Percentiles rank a stretch among this genome's conserved stretches.
Evolutionary conservation across 2,329 filamentous ascomycete genomes (phyloP).

Genomic region (Dothistroma septosporum): DNA sequence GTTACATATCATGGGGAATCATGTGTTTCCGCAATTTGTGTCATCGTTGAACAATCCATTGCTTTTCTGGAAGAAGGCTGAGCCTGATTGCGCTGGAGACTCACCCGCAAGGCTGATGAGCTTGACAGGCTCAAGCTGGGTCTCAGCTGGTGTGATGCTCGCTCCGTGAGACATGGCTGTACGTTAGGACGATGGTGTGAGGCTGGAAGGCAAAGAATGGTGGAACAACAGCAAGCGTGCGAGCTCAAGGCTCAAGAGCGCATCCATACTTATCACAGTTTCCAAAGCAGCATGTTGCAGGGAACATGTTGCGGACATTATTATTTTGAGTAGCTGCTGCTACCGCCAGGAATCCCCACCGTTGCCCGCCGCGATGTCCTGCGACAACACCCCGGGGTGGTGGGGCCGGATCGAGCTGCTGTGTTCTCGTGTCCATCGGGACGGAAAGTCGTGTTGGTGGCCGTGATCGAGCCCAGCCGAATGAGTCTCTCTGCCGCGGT

Average conservation of each 20-base stretch:
- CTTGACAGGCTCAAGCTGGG: constrained; percentile 33
- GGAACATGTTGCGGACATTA: constrained; percentile 2
- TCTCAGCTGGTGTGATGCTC: constrained; percentile 9
- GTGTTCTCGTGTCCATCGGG: not conserved
- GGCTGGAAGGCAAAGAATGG: not conserved
- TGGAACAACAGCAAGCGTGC: not conserved
- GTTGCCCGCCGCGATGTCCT: constrained; percentile 5
- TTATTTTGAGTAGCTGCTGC: constrained; percentile 5
- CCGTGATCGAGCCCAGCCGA: not conserved
- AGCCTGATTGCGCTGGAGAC: constrained; percentile 10
- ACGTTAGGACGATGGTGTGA: constrained; percentile 3
- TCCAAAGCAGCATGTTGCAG: constrained; percentile 4
- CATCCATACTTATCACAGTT: constrained; percentile 5
- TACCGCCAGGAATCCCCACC: constrained; percentile 7
- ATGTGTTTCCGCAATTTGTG: constrained; percentile 7
- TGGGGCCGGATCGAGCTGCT: constrained; percentile 6
- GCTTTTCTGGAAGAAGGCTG: not conserved
- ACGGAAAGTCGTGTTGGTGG: not conserved
- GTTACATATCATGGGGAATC: constrained; percentile 3
- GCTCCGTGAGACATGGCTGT: constrained; percentile 16
- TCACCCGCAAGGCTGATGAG: constrained; percentile 34
- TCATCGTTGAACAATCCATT: constrained; percentile 2
- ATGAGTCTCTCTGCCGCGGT: no score
- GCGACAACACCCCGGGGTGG: constrained; percentile 5
- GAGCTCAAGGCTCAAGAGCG: not conserved